Conservation (phyloP, 2,329 filamentous ascomycete species). For the Epichloe amarillans region DNA sequence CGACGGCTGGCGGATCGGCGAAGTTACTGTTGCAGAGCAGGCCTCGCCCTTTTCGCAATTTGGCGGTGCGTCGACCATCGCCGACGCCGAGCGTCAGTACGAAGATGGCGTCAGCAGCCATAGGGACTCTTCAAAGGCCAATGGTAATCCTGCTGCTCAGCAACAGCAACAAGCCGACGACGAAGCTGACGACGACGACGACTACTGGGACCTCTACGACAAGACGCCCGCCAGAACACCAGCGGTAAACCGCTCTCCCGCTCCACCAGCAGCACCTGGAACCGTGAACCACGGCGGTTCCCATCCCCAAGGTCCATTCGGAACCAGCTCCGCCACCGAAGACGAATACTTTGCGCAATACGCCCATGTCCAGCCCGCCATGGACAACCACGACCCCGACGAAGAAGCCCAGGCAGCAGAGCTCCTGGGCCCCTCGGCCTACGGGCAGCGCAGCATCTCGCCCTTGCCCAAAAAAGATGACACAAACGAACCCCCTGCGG, state of each 20-base stretch:
- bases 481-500: constrained; percentile 13
- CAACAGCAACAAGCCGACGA: not conserved
- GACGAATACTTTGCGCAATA: constrained; percentile 68
- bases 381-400: constrained; percentile 72
- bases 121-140: constrained; percentile 9
- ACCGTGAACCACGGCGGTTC: constrained; percentile 9
- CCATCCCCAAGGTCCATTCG: constrained; percentile 11
- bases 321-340: constrained; percentile 33
- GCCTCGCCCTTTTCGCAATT: constrained; percentile 41
- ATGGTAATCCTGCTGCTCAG: constrained; percentile 5
- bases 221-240: constrained; percentile 54
- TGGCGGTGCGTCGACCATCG: constrained; percentile 36
- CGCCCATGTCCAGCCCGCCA: constrained; percentile 63
- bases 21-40: constrained; percentile 48
- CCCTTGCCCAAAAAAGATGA: not conserved
- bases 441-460: constrained; percentile 7
- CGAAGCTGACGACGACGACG: constrained; percentile 38
- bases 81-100: constrained; percentile 48
- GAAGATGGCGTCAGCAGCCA: constrained; percentile 17
- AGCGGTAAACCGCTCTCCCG: constrained; percentile 47
- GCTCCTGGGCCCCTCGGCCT: constrained; percentile 21
- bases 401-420: constrained; percentile 35
- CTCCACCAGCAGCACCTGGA: constrained; percentile 28
- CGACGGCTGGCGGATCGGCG: constrained; percentile 59
- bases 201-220: constrained; percentile 72